Evolutionary conservation across 2,329 filamentous ascomycete species (phyloP), one percentile per base, ranked within the genome.

Genomic region (Phoma herbarum): DNA sequence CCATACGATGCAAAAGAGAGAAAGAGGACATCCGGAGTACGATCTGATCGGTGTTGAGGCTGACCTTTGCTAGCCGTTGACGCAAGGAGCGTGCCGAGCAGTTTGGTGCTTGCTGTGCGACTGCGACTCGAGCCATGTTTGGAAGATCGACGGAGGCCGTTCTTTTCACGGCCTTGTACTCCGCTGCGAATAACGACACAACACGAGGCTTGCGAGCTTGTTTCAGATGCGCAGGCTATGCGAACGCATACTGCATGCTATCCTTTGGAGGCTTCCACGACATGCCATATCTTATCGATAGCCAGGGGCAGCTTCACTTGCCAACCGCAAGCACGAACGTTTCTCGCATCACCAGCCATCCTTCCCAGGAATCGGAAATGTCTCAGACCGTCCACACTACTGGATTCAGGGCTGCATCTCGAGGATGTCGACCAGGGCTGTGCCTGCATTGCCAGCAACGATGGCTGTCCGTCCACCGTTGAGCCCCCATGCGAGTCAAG

Each of bases 371-470:
- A 50, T 50, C 22, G 56, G 56, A 45, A 59, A 53, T 54, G 56
- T 59, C 56, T 59, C 56, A 59, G 50, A 41, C 18, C 45, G 53
- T 25, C 56, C 56, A 22, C 23, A 41, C 16, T 31, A 45, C 45
- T 53, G 56, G 56, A 53, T 59, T 12, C n/a, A 52, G 33, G 56
- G 45, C 56, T 59, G 50, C 45, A 49, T 49, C 37, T 31, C 31
- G 23, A 33, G 39, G 33, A 20, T 10, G 10, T 51, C 31, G 25
- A 35, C 18, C 29, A 42, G 43, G 42, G 31, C 52, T 54, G 63
- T 62, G 45, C 51, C 61, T 57, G 63, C 51, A 59, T 48, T 39
- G 39, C 45, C 44, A 58, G 60, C 61, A 61, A 61, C 58, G 58
- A 56, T 59, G 63, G 58, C 49, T 37, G 49, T 33, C 53, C 44